Percentiles rank a stretch among this genome's conserved stretches.
Evolutionary conservation across 1,284 basidiomycete genomes (phyloP).

Genomic region (Cryptococcus neoformans): DNA sequence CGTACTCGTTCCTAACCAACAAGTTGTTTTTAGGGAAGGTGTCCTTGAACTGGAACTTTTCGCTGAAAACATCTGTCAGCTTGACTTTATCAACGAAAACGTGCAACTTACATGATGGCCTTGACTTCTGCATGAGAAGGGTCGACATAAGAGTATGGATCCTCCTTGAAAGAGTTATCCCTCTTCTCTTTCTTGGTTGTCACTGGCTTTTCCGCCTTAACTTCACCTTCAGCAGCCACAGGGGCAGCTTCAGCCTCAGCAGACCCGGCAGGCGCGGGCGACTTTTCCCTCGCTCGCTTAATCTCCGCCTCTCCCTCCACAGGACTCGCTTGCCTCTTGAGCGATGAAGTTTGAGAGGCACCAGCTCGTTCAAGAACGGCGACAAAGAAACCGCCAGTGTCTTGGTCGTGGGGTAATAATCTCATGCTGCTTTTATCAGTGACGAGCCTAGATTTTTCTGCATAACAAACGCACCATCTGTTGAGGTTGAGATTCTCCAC

Average conservation of each 20-base stretch:
- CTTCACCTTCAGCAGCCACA: constrained; percentile 6
- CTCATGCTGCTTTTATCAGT: constrained; percentile 59
- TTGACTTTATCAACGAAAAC: not conserved
- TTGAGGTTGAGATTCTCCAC: constrained; percentile 61
- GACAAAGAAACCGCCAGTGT: constrained; percentile 97
- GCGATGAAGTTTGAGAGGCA: not conserved
- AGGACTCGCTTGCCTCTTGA: constrained; percentile 8
- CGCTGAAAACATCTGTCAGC: constrained; percentile 49
- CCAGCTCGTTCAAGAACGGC: constrained; percentile 69
- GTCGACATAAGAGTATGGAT: constrained; percentile 79
- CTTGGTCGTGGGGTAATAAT: constrained; percentile 92
- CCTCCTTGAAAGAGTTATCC: constrained; percentile 71
- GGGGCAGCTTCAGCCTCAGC: constrained; percentile 2
- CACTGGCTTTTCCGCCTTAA: no score
- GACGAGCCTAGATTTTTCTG: constrained; percentile 10
- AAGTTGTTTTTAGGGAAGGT: constrained; percentile 59
- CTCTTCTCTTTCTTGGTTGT: constrained; percentile 46
- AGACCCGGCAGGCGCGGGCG: constrained; percentile 1
- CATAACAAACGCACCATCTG: constrained; percentile 58
- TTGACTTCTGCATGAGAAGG: constrained; percentile 67
- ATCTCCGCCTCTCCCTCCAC: not conserved
- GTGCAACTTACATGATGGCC: constrained; percentile 42
- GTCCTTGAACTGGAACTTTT: constrained; percentile 69
- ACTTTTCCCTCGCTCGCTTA: constrained; percentile 9
- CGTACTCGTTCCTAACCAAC: constrained; percentile 85